These are phyloP conservation scores for Ceratocystis cubensis DNA, from an alignment of 2,329 filamentous ascomycete genomes.

Conservation along the genomic window DNA sequence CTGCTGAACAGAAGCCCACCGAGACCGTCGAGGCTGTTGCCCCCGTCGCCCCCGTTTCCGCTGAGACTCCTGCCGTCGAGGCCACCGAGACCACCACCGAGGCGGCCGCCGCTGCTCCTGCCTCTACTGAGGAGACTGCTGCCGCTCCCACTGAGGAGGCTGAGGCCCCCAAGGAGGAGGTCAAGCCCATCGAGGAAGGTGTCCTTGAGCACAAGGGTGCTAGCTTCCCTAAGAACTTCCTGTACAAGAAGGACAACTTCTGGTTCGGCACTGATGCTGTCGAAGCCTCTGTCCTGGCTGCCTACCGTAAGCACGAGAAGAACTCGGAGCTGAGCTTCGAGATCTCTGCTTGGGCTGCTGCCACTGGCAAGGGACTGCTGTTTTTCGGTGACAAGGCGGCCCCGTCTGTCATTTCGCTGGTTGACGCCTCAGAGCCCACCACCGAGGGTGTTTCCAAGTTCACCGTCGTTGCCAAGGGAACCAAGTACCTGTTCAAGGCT, in stretches of 20 bases:
- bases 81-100: constrained; percentile 29
- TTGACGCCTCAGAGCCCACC: constrained; percentile 55
- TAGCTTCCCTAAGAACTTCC: constrained; percentile 72
- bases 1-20: constrained; percentile 59
- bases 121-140: constrained; percentile 30
- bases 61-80: constrained; percentile 30
- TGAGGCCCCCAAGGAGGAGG: constrained; percentile 30
- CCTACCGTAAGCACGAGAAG: constrained; percentile 85
- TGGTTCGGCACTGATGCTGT: constrained; percentile 66
- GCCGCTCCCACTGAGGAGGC: constrained; percentile 31
- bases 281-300: constrained; percentile 57
- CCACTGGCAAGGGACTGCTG: constrained; percentile 90
- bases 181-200: constrained; percentile 62
- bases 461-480: constrained; percentile 67
- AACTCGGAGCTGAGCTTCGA: constrained; percentile 59
- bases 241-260: constrained; percentile 89
- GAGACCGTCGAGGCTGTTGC: constrained; percentile 34
- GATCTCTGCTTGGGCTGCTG: constrained; percentile 74
- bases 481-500: constrained; percentile 94
- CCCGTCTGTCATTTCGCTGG: constrained; percentile 73
- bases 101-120: constrained; percentile 35
- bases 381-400: constrained; percentile 80
- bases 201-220: constrained; percentile 83
- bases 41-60: constrained; percentile 33
- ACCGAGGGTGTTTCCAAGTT: constrained; percentile 72